Evolutionary conservation across 2,329 filamentous ascomycete species (phyloP), one percentile per base, ranked within the genome.

Genomic region (Sclerotinia glacialis): DNA sequence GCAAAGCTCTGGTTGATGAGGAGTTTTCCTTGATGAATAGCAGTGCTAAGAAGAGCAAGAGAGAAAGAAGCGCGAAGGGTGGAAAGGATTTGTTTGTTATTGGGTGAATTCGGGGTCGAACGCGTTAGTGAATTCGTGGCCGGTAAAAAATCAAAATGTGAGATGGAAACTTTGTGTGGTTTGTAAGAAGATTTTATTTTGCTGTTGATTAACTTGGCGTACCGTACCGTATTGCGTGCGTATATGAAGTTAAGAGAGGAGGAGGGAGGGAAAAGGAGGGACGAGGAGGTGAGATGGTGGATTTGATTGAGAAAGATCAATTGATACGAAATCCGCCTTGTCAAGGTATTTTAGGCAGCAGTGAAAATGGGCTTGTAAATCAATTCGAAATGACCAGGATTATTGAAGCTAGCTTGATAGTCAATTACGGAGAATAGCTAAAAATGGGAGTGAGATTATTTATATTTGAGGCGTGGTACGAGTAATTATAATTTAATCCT

Each of bases 331-430:
- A 56, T 56, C 53, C 34, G 53, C 53, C 53, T 42, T 23, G 53
- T 42, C 53, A 26, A 16, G 12, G 2, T 31, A 56, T 56, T 40
- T 3, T 56, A 56, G 53, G 53, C 53, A 56, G 37, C 53, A 42
- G 53, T 56, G 34, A 56, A 37, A 42, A 56, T 18, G 34, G 53
- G 53, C 56, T 46, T 60, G 56, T 49, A 28, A 31, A 34, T 54
- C 31, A 37, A 40, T 23, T 23, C 7, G 34, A 40, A 23, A 14
- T 5, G 16, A 26, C 53, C 5, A 55, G 53, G 53, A 42, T 56
- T 21, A 42, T 37, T n/a, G 1, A 9, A 23, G 37, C 12, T 40
- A 56, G 53, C 53, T 42, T 40, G 53, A 37, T 42, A 26, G 42
- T 56, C n/a, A 11, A 54, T 23, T 16, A 3, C 3, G 12, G 9